phyloP scores from a whole-genome alignment of 768 basidiomycete genomes.

The Pisolithus albus region DNA sequence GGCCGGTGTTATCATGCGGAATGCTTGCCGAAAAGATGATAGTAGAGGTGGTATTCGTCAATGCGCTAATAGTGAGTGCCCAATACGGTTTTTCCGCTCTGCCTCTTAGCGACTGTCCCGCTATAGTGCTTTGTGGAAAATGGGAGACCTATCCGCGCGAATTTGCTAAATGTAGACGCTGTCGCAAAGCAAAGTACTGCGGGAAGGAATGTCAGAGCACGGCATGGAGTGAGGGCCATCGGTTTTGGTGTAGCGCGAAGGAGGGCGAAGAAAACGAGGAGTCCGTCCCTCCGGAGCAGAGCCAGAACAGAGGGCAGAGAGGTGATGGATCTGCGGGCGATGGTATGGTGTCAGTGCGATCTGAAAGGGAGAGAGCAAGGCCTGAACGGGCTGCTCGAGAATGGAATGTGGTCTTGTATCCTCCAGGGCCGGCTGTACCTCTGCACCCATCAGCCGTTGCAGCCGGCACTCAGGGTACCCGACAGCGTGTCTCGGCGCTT shows the following conservation, averaged over 20 bases:
- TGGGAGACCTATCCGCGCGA: conserved; percentile 93
- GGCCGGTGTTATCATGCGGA: conserved; percentile 99
- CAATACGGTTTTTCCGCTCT: not conserved
- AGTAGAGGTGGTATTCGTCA: conserved; percentile 87
- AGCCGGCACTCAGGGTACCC: conserved; percentile 13
- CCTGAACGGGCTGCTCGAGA: conserved; percentile 19
- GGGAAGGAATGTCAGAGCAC: conserved; percentile 95
- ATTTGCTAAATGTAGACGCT: conserved; percentile 94
- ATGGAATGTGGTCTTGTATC: conserved; percentile 3
- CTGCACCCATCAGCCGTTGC: conserved; percentile 13
- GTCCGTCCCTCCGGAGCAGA: conserved; percentile 22
- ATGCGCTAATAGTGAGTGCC: conserved; percentile 84
- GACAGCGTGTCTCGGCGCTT: conserved; percentile 25
- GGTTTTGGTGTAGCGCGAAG: conserved; percentile 85
- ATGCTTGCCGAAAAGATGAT: conserved; percentile 97
- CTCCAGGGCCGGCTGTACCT: conserved; percentile 3
- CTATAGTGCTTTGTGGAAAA: conserved; percentile 81
- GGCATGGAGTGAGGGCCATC: conserved; percentile 93
- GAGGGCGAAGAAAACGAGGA: conserved; percentile 42
- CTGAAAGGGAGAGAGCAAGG: conserved; percentile 31
- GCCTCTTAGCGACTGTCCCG: not conserved
- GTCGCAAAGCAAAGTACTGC: conserved; percentile 97
- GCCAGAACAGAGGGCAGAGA: conserved; percentile 6
- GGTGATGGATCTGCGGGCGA: conserved; percentile 8
- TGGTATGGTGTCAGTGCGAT: conserved; percentile 12